Percentiles rank a stretch among this genome's conserved stretches.
phyloP scores from a whole-genome alignment of 345 rosid species.

The Murraya koenigii region DNA sequence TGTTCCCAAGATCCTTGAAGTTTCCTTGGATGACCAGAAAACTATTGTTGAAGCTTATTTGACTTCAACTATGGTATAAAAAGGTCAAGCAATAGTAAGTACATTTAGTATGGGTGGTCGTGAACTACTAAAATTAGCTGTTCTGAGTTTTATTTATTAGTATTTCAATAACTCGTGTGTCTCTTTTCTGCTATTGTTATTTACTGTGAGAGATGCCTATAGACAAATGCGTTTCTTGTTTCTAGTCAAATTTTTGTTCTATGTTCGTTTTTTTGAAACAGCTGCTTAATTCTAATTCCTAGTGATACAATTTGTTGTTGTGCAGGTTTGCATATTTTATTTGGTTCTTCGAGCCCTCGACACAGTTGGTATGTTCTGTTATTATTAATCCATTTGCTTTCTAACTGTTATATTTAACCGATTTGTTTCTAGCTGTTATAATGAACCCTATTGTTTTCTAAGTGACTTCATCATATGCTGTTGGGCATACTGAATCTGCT shows the following conservation, averaged over 20 bases:
- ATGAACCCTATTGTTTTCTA: conserved; percentile 6
- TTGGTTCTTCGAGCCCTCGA: conserved; percentile 97
- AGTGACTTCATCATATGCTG: conserved; percentile 9
- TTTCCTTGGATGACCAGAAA: neutral
- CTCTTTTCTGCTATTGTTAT: neutral
- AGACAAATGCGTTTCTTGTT: neutral
- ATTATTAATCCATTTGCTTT: conserved; percentile 8
- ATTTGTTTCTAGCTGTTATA: neutral
- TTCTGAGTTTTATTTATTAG: neutral
- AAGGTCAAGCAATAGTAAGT: neutral
- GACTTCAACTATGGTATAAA: neutral
- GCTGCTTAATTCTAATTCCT: neutral
- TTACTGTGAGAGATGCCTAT: neutral
- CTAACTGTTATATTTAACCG: neutral
- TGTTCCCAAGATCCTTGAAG: neutral
- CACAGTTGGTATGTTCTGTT: conserved; percentile 72
- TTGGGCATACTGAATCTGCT: neutral
- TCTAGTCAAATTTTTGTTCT: neutral
- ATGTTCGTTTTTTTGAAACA: neutral
- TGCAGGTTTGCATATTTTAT: conserved; percentile 89
- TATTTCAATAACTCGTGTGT: neutral
- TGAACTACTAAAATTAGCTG: neutral
- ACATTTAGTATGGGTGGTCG: neutral
- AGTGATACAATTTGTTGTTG: conserved; percentile 1
- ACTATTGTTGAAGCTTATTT: neutral